Base-by-base conservation (phyloP, 805 yeast genomes). In the Cyberlindnera amylophila region DNA sequence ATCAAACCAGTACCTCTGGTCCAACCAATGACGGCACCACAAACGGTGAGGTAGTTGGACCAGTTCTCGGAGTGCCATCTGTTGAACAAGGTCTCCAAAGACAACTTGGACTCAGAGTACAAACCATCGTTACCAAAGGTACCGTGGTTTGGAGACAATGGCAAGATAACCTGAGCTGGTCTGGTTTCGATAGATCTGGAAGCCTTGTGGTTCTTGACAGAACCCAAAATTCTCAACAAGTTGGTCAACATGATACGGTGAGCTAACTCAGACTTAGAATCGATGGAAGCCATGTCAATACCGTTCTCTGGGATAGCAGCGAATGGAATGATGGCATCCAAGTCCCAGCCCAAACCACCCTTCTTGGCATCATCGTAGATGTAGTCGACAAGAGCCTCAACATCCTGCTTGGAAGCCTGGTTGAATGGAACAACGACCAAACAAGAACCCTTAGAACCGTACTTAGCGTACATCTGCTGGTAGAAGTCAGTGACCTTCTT, bases 221-320 rank as follows among this genome's bases (percentile, higher is more conserved):
- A 79, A 69, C 99, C 99, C 63, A 93, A 75, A 57, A 93, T 75
- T 69, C 99, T 83, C 66, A 90, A 75, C 57, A 93, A 71, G 74
- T 93, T 93, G 59, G 98, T 93, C 67, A 93, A 77, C 99, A 93
- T 93, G 59, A 93, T 86, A 70, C 99, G 84, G 70, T 93, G 99
- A 46, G 99, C 99, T 57, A 93, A 79, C 72, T 93, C 99, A 45
- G 97, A 88, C 67, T 82, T 87, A 42, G 98, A 91, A 60, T 87
- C 97, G 59, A 93, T 86, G 63, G 77, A 77, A 61, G 89, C 96
- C 62, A 93, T 70, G 67, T 95, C 97, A 60, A 88, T 86, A 63
- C 99, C 99, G 64, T 88, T 88, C 74, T 93, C 99, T 55, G 99
- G 98, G 59, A 93, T 91, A 48, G 99, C 99, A 54, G 98, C 99